These are phyloP conservation scores for Entonaema liquescens DNA, from an alignment of 495 filamentous ascomycete genomes.

Conservation along the genomic window DNA sequence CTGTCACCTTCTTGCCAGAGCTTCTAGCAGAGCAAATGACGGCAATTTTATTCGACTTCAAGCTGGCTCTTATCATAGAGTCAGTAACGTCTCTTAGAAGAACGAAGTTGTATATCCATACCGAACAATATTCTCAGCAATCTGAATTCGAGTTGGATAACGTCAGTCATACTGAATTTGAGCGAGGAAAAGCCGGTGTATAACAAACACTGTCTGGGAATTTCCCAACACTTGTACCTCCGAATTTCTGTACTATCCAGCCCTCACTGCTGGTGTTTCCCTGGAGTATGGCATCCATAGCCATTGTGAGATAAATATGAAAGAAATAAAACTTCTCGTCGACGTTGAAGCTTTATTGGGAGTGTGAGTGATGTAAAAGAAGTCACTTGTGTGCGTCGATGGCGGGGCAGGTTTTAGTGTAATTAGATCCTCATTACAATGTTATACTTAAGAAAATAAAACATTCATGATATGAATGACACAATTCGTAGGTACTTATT, in stretches of 20 bases:
- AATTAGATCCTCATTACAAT: not conserved
- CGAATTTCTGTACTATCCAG: slow-evolving; percentile 90
- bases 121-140: slow-evolving; percentile 78
- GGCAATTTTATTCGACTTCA: slow-evolving; percentile 74
- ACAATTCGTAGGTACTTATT: not conserved
- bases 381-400: slow-evolving; percentile 8
- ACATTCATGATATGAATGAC: not conserved
- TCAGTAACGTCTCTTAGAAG: slow-evolving; percentile 23
- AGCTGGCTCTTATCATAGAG: slow-evolving; percentile 64
- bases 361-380: not conserved
- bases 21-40: slow-evolving; percentile 94
- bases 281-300: slow-evolving; percentile 34
- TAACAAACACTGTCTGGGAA: slow-evolving; percentile 51
- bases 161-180: slow-evolving; percentile 26
- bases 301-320: not conserved
- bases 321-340: slow-evolving; percentile 7
- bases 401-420: slow-evolving; percentile 29
- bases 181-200: slow-evolving; percentile 5
- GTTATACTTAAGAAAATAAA: not conserved
- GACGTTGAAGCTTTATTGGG: slow-evolving; percentile 9
- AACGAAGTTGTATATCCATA: slow-evolving; percentile 51
- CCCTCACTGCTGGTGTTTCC: slow-evolving; percentile 51
- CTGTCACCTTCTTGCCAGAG: slow-evolving; percentile 86
- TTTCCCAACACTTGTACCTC: slow-evolving; percentile 70
- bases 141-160: slow-evolving; percentile 53